Evolutionary conservation across 106 monocot species (phyloP).

Genomic region (Dioscorea alata): DNA sequence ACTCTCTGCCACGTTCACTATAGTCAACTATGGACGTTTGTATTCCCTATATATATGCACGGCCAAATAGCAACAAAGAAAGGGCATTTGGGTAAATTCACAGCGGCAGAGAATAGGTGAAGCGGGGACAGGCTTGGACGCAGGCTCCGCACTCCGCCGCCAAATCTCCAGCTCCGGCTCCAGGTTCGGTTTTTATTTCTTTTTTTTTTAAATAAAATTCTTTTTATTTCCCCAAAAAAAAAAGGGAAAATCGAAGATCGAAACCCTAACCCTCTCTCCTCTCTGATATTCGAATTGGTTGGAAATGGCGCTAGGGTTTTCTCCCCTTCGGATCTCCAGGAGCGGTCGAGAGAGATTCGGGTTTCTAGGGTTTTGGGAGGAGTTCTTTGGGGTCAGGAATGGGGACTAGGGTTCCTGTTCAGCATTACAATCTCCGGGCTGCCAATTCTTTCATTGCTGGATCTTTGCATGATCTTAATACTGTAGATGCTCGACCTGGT

Average conservation of each 20-base stretch:
- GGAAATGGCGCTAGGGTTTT: constrained; percentile 21
- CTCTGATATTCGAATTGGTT: not conserved
- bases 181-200: not conserved
- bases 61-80: no score
- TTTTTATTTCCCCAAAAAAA: not conserved
- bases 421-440: constrained; percentile 41
- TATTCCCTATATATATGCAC: no score
- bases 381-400: constrained; percentile 8
- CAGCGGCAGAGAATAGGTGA: not conserved
- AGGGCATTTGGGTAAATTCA: not conserved
- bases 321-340: constrained; percentile 4
- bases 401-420: constrained; percentile 56
- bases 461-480: constrained; percentile 74
- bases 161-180: constrained; percentile 11
- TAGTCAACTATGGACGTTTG: no score
- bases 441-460: constrained; percentile 43
- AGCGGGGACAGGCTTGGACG: constrained; percentile 12
- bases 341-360: not conserved
- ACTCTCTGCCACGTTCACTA: no score
- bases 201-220: not conserved
- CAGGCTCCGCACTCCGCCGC: constrained; percentile 7
- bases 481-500: constrained; percentile 38
- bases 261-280: not conserved
- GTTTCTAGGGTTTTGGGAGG: no score
- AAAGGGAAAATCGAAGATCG: not conserved